Base-by-base conservation (phyloP, 805 yeast genomes). In the Sporopachydermia lactativora region DNA sequence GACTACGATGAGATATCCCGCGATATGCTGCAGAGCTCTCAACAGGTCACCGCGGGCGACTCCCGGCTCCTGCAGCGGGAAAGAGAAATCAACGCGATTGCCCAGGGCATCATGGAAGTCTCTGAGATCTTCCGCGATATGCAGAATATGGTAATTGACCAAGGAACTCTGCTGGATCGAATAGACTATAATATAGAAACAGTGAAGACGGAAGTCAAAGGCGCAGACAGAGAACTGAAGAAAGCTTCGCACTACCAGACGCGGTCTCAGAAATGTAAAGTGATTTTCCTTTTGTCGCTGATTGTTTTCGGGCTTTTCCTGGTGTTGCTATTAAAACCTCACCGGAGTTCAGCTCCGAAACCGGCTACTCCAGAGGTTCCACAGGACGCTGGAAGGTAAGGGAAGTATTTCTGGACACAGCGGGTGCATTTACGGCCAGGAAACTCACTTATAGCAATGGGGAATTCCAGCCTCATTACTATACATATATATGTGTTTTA, bases 101-200 rank as follows among this genome's bases (percentile, higher is more conserved):
- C 98, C 3, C 84, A 83, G 65, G 95, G 96, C 40, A 94, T 92
- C 37, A 64, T 89, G 35, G 99, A 92, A 55, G 83, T 92, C 1
- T 81, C 94, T 19, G 84, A 89, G 1, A 89, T 92, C 37, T 92
- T 92, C 64, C 81, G 81, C 55, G 97, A 92, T 53, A 73, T 92
- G 72, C 96, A 94, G 52, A 74, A 77, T 34, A 67, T 92, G 69
- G 83, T 92, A 36, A 81, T 92, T 42, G 97, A 92, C 52, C 98
- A 92, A 60, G 98, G 98, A 1, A 84, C 96, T 0, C 70, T 92
- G 36, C 66, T 92, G 44, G 98, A 92, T 59, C 66, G 96, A 49
- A 89, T 92, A 42, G 98, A 89, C 59, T 92, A 89, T 57, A 92
- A 92, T 54, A 62, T 92, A 44, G 81, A 80, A 45, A 77, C 76